Conservation (phyloP, 2,329 filamentous ascomycete species). For the Ploettnerulaceae sp. region DNA sequence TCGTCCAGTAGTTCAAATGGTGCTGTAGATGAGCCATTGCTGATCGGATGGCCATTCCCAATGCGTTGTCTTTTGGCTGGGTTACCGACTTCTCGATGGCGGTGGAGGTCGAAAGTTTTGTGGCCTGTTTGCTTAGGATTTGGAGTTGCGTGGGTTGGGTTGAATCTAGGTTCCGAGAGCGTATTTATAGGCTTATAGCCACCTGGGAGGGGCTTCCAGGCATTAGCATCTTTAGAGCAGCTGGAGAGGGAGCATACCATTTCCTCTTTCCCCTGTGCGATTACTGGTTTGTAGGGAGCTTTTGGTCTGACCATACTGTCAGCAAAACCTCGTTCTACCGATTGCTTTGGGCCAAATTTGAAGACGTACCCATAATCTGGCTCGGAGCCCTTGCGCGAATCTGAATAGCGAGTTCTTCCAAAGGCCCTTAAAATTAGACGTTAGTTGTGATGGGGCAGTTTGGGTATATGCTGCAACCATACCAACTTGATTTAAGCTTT, state of each 20-base stretch:
- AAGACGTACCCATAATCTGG: constrained; percentile 7
- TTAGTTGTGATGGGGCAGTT: not conserved
- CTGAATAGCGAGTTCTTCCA: not conserved
- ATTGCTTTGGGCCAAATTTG: not conserved
- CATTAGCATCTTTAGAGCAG: not conserved
- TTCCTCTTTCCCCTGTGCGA: not conserved
- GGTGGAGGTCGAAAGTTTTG: not conserved
- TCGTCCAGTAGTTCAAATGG: constrained; percentile 10
- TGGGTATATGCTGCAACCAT: not conserved
- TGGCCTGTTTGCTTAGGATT: not conserved
- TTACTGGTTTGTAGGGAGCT: not conserved
- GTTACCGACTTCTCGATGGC: not conserved
- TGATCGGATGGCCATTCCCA: not conserved
- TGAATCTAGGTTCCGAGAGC: not conserved
- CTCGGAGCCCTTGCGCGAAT: not conserved
- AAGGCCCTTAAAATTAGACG: not conserved
- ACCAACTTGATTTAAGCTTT: not conserved
- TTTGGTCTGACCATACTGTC: not conserved
- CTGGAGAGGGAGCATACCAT: not conserved
- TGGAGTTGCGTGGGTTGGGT: not conserved
- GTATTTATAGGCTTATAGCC: not conserved
- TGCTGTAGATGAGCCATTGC: constrained; percentile 1
- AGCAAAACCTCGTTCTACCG: not conserved
- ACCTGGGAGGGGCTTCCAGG: not conserved
- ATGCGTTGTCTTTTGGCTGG: constrained; percentile 11